phyloP scores from a whole-genome alignment of 306 rosid genomes.

The Clitoria ternatea region DNA sequence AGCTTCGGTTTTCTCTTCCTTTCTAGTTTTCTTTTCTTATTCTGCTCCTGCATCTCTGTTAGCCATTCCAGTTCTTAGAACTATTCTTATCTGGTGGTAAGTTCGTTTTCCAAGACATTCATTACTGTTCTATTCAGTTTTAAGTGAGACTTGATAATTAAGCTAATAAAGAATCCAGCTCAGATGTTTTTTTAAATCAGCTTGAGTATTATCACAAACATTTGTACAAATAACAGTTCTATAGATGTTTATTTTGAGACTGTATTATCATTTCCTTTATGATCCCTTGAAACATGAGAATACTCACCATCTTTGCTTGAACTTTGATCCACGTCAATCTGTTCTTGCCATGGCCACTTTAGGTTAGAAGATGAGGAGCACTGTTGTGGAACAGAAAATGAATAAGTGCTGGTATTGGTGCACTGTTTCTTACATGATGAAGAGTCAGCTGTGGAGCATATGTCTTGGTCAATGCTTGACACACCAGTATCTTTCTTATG shows the following conservation, averaged over 20 bases:
- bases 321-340: constrained; percentile 46
- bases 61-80: background rate
- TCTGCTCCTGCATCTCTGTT: background rate
- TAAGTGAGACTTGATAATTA: background rate
- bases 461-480: constrained; percentile 50
- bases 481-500: constrained; percentile 29
- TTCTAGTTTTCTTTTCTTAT: background rate
- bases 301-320: constrained; percentile 51
- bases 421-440: constrained; percentile 64
- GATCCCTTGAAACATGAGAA: background rate
- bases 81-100: background rate
- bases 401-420: constrained; percentile 38
- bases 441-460: constrained; percentile 80
- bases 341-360: constrained; percentile 47
- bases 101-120: background rate
- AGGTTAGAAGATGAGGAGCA: constrained; percentile 55
- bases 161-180: background rate
- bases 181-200: background rate
- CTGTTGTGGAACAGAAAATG: constrained; percentile 80
- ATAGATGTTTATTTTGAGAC: background rate
- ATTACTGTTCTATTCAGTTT: background rate
- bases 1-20: too few relatives aligned
- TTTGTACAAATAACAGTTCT: background rate
- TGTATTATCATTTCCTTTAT: constrained; percentile 7
- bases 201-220: background rate